These are phyloP conservation scores for Xylaria scruposa DNA, from an alignment of 495 filamentous ascomycete species.

Conservation along the genomic window DNA sequence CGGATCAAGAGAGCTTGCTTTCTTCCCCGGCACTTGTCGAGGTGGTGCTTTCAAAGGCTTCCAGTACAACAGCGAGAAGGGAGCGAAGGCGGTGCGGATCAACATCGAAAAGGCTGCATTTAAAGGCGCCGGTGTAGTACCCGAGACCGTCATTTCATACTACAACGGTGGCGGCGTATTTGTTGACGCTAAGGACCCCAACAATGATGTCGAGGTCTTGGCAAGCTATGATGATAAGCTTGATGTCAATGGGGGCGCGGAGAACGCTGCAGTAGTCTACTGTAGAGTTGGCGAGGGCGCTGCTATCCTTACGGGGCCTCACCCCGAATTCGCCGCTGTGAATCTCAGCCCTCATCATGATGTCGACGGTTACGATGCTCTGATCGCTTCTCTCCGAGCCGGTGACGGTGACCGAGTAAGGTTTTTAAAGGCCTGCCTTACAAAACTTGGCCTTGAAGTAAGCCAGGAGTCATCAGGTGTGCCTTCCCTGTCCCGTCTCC, in stretches of 20 bases:
- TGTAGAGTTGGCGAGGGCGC: conserved; percentile 85
- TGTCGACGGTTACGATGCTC: conserved; percentile 67
- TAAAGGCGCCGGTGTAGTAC: conserved; percentile 55
- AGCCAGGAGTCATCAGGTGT: conserved; percentile 70
- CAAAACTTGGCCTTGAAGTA: conserved; percentile 82
- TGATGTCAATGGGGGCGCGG: conserved; percentile 76
- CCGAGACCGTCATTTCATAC: conserved; percentile 74
- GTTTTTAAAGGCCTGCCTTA: conserved; percentile 82
- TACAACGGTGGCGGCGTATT: conserved; percentile 98
- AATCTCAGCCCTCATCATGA: conserved; percentile 72
- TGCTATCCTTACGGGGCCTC: conserved; percentile 83
- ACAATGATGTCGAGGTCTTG: conserved; percentile 76
- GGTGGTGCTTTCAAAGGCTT: conserved; percentile 91
- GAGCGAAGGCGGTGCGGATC: conserved; percentile 75
- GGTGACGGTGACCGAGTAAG: conserved; percentile 73
- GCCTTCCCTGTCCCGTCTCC: conserved; percentile 84
- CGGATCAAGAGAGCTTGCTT: conserved; percentile 82
- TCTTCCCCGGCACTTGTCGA: conserved; percentile 86
- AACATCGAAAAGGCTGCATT: conserved; percentile 68
- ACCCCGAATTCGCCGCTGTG: conserved; percentile 91
- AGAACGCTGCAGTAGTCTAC: conserved; percentile 81
- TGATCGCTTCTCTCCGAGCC: conserved; percentile 71
- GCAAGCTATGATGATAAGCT: conserved; percentile 79
- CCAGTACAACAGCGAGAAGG: conserved; percentile 86
- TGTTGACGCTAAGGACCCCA: conserved; percentile 72